Percentiles rank a stretch among this genome's conserved stretches.
phyloP scores from a whole-genome alignment of 2,329 filamentous ascomycete genomes.

The Westerdykella aurantiaca region DNA sequence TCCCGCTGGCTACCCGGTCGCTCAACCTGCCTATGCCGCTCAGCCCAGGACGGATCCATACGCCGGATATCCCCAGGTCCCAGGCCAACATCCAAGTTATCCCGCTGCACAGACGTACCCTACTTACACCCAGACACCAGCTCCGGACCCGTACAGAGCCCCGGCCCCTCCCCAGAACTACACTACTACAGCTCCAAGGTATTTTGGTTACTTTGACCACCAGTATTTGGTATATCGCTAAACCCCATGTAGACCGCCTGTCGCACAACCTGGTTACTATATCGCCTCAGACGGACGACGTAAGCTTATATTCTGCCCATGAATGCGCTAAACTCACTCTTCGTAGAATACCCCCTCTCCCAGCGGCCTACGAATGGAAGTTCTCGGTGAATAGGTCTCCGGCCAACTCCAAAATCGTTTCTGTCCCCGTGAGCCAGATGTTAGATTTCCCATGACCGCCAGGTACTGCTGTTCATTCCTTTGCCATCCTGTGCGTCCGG shows the following conservation, averaged over 20 bases:
- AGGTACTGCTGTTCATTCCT: constrained; percentile 24
- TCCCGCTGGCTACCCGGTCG: constrained; percentile 6
- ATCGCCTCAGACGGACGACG: constrained; percentile 35
- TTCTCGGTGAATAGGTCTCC: not conserved
- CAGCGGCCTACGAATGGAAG: not conserved
- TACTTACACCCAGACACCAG: constrained; percentile 25
- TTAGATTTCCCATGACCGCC: constrained; percentile 22
- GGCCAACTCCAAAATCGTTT: not conserved
- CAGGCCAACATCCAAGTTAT: constrained; percentile 16
- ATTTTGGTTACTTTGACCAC: constrained; percentile 38
- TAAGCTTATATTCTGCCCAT: constrained; percentile 21
- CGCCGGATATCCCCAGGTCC: constrained; percentile 22
- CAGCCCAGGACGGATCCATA: constrained; percentile 31
- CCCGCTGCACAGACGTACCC: constrained; percentile 15
- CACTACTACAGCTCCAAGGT: constrained; percentile 28
- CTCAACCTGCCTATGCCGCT: constrained; percentile 23
- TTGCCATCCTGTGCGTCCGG: constrained; percentile 26
- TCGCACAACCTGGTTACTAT: constrained; percentile 32
- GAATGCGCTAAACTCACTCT: not conserved
- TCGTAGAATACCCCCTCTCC: not conserved
- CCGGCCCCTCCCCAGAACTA: constrained; percentile 7
- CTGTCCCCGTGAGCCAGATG: constrained; percentile 14
- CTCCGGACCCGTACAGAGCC: constrained; percentile 23
- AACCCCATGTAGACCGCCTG: constrained; percentile 27
- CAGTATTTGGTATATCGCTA: constrained; percentile 38